Base-by-base conservation (phyloP, 164 flowering plant species). In the Houttuynia cordata region DNA sequence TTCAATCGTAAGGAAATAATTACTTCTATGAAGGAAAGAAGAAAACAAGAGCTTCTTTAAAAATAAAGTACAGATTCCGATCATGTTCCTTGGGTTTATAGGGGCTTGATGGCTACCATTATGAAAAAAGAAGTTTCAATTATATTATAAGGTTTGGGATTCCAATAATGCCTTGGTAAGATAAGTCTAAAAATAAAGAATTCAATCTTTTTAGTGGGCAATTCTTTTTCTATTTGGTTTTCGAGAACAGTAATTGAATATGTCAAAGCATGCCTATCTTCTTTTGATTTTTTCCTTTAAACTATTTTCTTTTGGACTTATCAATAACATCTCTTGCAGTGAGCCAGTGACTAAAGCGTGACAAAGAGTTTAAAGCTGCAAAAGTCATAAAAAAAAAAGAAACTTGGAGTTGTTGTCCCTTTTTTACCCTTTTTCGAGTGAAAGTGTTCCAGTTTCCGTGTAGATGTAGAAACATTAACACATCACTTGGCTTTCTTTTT, bases 121-220 rank as follows among this genome's bases (percentile, higher is more conserved):
- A 24, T 51, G 20, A 61, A 21, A 30, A 25, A 18, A 51, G 22
- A 23, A 50, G 47, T 47, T 24, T 50, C 19, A 51, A 24, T 24
- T n/a, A n/a, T 61, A 7, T 3, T 45, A 45, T 2, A 45, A 8
- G 13, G 12, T 45, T 61, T 51, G 63, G 63, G 56, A 61, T 61
- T 61, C 56, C 63, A 51, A 61, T 51, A 61, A 51, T 34, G 63
- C 63, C 40, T 61, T 61, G 63, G 56, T 51, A 51, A 19, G 63
- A 50, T 56, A 34, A 47, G 51, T 23, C 19, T 24, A 12, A 19
- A 61, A 13, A 51, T 49, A 51, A 61, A 61, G 52, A 30, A 20
- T 45, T 30, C 45, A 30, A 25, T n/a, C n/a, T 56, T 51, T 51
- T 30, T 23, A 25, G 25, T 51, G 45, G 50, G 45, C 45, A 18